Base-by-base conservation (phyloP, 148 eudicot genomes). In the Persicaria tinctoria region DNA sequence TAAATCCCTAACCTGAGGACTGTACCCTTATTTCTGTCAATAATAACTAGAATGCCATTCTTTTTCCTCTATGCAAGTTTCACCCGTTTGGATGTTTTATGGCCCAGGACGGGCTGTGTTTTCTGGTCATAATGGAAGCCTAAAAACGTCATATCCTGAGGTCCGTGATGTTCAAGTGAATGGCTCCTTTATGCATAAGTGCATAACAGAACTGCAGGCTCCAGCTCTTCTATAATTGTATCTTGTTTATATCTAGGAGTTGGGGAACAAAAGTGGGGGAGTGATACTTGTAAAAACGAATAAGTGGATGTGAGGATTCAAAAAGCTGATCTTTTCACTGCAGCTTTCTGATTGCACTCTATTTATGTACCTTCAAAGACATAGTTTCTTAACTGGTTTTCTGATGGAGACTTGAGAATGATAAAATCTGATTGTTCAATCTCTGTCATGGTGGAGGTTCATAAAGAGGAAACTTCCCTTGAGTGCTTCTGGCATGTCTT, bases 381-480 rank as follows among this genome's bases (percentile, higher is more conserved):
- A 6, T 71, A 18, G 32, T 17, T 44, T 13, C 1, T 66, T 66
- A 41, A 38, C 9, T 18, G 55, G 51, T 17, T 71, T 32, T 47
- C 38, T 48, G 74, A 71, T 66, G 55, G 55, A 71, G 54, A 71
- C 74, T 46, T 18, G 51, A 71, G 32, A 4, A 47, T 71, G 54
- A 50, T 71, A 46, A 71, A 71, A 48, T 53, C 32, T 47, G 74
- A 71, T 71, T 5, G 38, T 14, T 50, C 53, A 70, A 46, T 20
- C 54, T 70, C 20, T 75, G 79, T 79, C 73, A 84, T 84, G 89
- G 74, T 75, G 83, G 90, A 83, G 78, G 81, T 84, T 78, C 82
- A 85, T 79, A 80, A 51, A 73, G 78, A 82, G 73, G 77, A 50
- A 72, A 56, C 76, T 83, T 83, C 77, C 74, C 47, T 73, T 73